phyloP scores from a whole-genome alignment of 2,329 filamentous ascomycete species.

The Nemania diffusa region DNA sequence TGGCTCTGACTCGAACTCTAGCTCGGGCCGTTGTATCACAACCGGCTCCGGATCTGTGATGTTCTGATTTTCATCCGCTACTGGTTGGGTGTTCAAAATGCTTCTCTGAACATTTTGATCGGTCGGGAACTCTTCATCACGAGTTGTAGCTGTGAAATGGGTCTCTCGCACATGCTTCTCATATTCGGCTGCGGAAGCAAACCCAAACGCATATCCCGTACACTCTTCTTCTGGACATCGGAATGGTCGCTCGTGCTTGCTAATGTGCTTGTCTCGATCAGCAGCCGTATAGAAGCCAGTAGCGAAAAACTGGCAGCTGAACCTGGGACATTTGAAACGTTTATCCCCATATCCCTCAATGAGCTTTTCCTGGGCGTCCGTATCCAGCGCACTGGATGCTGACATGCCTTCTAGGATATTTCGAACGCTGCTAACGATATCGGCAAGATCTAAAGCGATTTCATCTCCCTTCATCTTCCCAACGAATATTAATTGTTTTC shows the following conservation, averaged over 20 bases:
- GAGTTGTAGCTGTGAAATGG: neutral
- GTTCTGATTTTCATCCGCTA: neutral
- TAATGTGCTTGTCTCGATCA: slow-evolving; percentile 1
- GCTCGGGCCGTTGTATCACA: neutral
- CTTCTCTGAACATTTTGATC: neutral
- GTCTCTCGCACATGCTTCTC: slow-evolving; percentile 8
- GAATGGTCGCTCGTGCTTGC: slow-evolving; percentile 9
- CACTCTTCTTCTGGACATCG: slow-evolving; percentile 5
- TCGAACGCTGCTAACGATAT: slow-evolving; percentile 2
- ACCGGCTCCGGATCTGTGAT: neutral
- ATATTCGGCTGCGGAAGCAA: neutral
- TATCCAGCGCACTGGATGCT: neutral
- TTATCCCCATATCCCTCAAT: slow-evolving; percentile 2
- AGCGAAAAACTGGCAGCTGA: slow-evolving; percentile 11
- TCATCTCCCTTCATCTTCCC: slow-evolving; percentile 11
- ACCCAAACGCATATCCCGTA: neutral
- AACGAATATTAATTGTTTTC: slow-evolving; percentile 1
- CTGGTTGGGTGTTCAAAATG: neutral
- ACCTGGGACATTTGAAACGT: slow-evolving; percentile 17
- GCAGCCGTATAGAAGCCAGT: neutral
- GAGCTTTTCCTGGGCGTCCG: neutral
- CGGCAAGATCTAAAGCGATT: slow-evolving; percentile 9
- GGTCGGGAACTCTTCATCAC: slow-evolving; percentile 11
- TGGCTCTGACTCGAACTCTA: neutral
- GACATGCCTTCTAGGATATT: neutral